Evolutionary conservation across 768 basidiomycete genomes (phyloP), one percentile per base, ranked within the genome.

Genomic region (Suillus spraguei): DNA sequence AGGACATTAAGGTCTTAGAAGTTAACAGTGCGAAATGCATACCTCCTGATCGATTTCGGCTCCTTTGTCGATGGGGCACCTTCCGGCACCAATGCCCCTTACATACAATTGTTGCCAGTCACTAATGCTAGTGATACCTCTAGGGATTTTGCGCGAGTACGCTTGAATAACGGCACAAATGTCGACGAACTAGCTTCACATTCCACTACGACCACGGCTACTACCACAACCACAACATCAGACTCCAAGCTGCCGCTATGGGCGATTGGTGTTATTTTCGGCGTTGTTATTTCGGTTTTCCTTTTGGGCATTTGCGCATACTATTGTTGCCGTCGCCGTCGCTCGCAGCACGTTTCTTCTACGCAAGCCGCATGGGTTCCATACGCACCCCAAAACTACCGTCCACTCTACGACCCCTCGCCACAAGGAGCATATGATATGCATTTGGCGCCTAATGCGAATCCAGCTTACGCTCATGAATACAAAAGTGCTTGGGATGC

Each of bases 21-120:
- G 6, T 46, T 44, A 39, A 28, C 68, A 90, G 89, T 90, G 61
- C 85, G 87, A 58, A 91, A 90, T 67, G 81, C 81, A 11, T 91
- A 90, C 70, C 73, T 83, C 16, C 73, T 86, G 46, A 80, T 91
- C 74, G 80, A 90, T 72, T 89, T 83, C 66, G 89, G 90, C 42
- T 81, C 88, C 72, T 84, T 87, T 72, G 74, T 86, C 63, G 73
- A 82, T 54, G 82, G 76, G 28, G 74, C 79, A 55, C 66, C 74
- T 13, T 63, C 76, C 17, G 71, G 71, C 17, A 72, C 74, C 50
- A 71, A 73, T 55, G 78, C 73, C 35, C 88, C 89, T 0, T 91
- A 82, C 75, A 78, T 90, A 49, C 90, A 91, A 68, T 75, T 91
- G 17, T 79, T 88, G 49, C 80, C 88, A 0, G 77, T 79, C 10